Evolutionary conservation across 2,329 filamentous ascomycete genomes (phyloP), one percentile per base, ranked within the genome.

Genomic region (Bertia moriformis): DNA sequence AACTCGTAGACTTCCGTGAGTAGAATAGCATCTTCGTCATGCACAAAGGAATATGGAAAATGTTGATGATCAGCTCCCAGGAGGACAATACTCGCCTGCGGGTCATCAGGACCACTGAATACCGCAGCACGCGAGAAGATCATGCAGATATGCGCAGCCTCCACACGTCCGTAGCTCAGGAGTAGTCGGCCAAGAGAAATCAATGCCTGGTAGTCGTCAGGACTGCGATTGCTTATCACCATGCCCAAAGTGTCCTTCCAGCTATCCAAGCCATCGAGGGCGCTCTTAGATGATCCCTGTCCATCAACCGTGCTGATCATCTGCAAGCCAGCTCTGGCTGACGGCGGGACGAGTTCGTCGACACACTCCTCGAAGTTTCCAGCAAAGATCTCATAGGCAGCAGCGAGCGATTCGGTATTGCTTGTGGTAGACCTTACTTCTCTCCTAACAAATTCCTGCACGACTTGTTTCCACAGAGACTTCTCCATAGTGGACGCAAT

Each of bases 1-100:
- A 86, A 96, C 55, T 99, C 91, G 51, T 93, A 96, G 0, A 94
- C 77, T 56, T 99, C 91, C 32, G 86, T 96, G n/a, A 98, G 71
- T 38, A 95, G 66, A n/a, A 95, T 73, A 3, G 86, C 73, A 52
- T 96, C 87, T 4, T 83, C 70, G 49, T 96, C 87, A 45, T 81
- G 76, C 39, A 78, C 78, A 38, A 84, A 77, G 15, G 32, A 35
- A 39, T 79, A 71, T 4, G 76, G 71, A 43, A 81, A 72, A 37
- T 72, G 73, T 42, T 73, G 69, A 56, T 93, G 86, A 54, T 96
- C 84, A 13, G 81, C 81, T 14, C 91, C 89, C 17, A 98, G 66
- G 4, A 96, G 71, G 4, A 91, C 83, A 47, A 96, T 81, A 49
- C 80, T 77, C 3, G 81, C 32, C 15, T 76, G 74, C 1, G 78